phyloP scores from a whole-genome alignment of 2,329 filamentous ascomycete species.

The Hypoxylon sp. region DNA sequence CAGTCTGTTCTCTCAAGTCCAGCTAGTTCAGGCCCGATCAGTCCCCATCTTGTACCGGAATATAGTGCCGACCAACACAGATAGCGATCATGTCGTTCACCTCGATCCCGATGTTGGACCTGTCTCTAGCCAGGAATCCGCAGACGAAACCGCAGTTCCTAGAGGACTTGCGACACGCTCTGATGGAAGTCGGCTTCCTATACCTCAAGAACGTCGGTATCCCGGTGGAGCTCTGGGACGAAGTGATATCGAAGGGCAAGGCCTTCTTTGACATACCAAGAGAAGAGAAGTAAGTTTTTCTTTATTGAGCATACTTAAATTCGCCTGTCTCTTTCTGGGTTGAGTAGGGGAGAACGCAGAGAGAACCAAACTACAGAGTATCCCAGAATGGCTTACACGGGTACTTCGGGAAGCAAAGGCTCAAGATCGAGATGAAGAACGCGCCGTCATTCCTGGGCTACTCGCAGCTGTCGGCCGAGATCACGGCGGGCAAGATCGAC shows the following conservation, averaged over 20 bases:
- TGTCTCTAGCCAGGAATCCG: conserved; percentile 69
- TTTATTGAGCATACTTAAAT: not conserved
- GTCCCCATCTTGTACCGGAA: too few species aligned
- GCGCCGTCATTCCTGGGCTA: conserved; percentile 76
- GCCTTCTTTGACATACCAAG: conserved; percentile 79
- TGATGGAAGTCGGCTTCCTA: conserved; percentile 87
- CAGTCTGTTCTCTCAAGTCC: not conserved
- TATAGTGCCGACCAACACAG: not conserved
- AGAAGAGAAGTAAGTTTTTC: conserved; percentile 72
- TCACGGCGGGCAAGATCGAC: conserved; percentile 78
- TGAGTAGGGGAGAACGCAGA: not conserved
- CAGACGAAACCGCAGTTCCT: conserved; percentile 77
- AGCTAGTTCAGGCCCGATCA: not conserved
- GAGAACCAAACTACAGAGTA: not conserved
- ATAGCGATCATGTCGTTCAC: conserved; percentile 70
- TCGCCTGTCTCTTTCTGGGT: not conserved
- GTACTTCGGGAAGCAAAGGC: conserved; percentile 47
- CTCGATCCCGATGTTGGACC: conserved; percentile 78
- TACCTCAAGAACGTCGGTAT: conserved; percentile 85
- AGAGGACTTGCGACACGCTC: conserved; percentile 72
- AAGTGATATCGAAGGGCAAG: conserved; percentile 72
- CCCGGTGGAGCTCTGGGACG: conserved; percentile 67
- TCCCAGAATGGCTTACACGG: conserved; percentile 2
- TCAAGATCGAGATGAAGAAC: conserved; percentile 77
- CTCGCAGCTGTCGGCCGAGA: conserved; percentile 69